Conservation (phyloP, 2,329 filamentous ascomycete genomes). For the Hypoxylon sp. region DNA sequence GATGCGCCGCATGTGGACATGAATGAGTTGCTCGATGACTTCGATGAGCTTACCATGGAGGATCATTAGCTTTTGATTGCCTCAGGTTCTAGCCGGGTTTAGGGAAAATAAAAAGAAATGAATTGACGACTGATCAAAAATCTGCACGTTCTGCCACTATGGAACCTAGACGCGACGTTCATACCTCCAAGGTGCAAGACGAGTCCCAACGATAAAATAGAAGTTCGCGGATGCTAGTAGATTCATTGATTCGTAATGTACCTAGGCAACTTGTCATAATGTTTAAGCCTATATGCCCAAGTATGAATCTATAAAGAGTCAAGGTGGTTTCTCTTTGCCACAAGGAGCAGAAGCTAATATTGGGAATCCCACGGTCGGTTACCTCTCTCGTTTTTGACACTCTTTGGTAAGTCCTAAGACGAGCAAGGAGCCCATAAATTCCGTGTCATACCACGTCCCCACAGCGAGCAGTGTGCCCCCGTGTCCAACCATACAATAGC, state of each 20-base stretch:
- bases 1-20: slow-evolving; percentile 80
- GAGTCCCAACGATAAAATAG: background rate
- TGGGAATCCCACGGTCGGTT: background rate
- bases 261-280: too few relatives aligned
- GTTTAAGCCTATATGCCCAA: background rate
- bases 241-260: background rate
- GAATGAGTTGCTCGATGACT: slow-evolving; percentile 90
- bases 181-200: background rate
- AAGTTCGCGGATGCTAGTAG: background rate
- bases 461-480: background rate
- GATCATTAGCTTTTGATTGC: slow-evolving; percentile 58
- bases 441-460: background rate
- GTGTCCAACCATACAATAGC: background rate
- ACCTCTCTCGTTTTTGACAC: background rate
- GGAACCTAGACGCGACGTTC: background rate
- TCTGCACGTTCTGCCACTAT: background rate
- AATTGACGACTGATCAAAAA: slow-evolving; percentile 6
- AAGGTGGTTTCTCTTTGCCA: background rate
- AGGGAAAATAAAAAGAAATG: slow-evolving; percentile 23
- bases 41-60: slow-evolving; percentile 86
- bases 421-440: background rate
- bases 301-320: background rate
- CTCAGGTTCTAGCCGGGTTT: background rate
- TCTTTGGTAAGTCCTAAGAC: background rate
- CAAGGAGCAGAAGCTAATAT: background rate